Evolutionary conservation across 805 yeast genomes (phyloP).

Genomic region (Kuraishia borneana): DNA sequence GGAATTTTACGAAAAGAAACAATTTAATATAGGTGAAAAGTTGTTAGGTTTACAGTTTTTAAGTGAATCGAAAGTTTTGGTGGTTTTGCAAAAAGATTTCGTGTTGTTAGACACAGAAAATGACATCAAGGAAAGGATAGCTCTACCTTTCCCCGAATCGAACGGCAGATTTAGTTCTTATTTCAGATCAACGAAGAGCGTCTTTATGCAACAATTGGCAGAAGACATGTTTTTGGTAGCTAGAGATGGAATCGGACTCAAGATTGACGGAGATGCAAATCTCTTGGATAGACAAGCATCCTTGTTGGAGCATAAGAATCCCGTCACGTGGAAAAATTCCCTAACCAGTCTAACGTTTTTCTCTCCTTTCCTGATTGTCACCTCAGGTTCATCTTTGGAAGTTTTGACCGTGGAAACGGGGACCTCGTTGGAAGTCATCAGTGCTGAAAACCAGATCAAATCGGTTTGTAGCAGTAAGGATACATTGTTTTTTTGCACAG

Average conservation of each 20-base stretch:
- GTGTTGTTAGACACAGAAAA: no score
- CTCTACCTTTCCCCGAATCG: neutral
- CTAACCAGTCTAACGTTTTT: neutral
- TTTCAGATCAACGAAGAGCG: neutral
- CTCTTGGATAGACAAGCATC: no score
- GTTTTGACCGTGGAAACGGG: constrained; percentile 26
- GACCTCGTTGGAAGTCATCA: constrained; percentile 19
- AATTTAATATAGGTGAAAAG: constrained; percentile 14
- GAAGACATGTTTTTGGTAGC: no score
- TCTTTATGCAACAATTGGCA: no score
- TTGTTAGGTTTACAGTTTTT: constrained; percentile 13
- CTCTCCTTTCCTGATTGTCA: constrained; percentile 8
- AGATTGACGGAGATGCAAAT: no score
- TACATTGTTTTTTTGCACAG: constrained; percentile 17
- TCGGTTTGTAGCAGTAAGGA: constrained; percentile 14
- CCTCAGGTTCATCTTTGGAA: constrained; percentile 19
- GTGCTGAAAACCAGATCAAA: constrained; percentile 3
- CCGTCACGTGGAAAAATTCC: no score
- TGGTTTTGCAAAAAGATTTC: constrained; percentile 14
- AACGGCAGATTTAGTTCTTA: neutral
- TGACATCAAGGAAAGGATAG: neutral
- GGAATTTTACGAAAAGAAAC: constrained; percentile 12
- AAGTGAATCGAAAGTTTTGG: constrained; percentile 10
- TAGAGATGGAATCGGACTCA: no score
- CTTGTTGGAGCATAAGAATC: no score